These are phyloP conservation scores for Acarospora socialis DNA, from an alignment of 2,329 filamentous ascomycete genomes.

Conservation along the genomic window DNA sequence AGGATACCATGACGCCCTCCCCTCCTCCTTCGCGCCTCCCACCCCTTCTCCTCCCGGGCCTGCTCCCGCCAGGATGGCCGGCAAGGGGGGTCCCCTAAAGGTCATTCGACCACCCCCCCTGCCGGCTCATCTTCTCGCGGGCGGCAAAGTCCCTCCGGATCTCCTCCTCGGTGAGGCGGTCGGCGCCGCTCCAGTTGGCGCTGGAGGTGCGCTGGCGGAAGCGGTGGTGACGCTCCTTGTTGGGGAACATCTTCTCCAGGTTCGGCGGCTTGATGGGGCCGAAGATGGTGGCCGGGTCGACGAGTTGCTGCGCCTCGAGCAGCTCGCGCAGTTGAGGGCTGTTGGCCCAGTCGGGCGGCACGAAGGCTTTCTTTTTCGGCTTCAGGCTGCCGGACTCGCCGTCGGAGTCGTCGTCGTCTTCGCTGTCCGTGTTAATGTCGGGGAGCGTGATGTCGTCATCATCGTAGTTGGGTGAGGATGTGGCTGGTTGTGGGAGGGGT, in stretches of 20 bases:
- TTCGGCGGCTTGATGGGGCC: conserved; percentile 75
- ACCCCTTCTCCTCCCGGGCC: too few relatives aligned
- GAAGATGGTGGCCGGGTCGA: conserved; percentile 77
- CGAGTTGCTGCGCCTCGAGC: conserved; percentile 59
- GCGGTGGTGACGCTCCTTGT: conserved; percentile 69
- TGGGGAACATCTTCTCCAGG: conserved; percentile 93
- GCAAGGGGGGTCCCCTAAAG: conserved; percentile 23
- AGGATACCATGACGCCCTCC: too few relatives aligned
- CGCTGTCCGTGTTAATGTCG: conserved; percentile 89
- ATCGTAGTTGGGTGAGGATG: conserved; percentile 73
- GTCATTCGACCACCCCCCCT: conserved; percentile 74
- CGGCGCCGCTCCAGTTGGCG: conserved; percentile 76
- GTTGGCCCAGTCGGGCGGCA: conserved; percentile 72
- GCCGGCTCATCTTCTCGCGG: conserved; percentile 61
- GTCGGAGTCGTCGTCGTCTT: conserved; percentile 67
- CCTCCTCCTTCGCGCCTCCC: too few relatives aligned
- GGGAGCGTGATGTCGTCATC: conserved; percentile 85
- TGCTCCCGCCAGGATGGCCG: too few relatives aligned
- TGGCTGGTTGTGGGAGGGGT: conserved; percentile 22
- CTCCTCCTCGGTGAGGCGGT: conserved; percentile 76
- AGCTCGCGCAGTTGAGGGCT: conserved; percentile 66
- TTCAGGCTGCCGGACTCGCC: conserved; percentile 39
- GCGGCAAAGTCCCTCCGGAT: conserved; percentile 66
- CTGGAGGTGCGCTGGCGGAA: conserved; percentile 86
- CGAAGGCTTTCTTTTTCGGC: conserved; percentile 35